phyloP scores from a whole-genome alignment of 2,329 filamentous ascomycete genomes.

The Saccharata proteae region DNA sequence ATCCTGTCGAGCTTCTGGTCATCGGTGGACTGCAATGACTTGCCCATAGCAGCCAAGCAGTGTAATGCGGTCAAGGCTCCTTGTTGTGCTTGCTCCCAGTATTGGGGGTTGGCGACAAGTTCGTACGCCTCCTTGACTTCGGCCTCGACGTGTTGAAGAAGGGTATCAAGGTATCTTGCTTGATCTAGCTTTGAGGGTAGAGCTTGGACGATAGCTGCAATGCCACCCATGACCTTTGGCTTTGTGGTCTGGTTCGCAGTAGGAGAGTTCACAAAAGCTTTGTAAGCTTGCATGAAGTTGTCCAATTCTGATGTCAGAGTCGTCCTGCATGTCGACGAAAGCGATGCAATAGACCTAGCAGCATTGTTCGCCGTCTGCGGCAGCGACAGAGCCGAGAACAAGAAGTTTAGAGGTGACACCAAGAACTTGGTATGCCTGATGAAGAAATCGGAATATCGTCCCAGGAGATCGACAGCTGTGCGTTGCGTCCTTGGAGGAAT shows the following conservation, averaged over 20 bases:
- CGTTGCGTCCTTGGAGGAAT: slow-evolving; percentile 54
- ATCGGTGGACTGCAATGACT: slow-evolving; percentile 55
- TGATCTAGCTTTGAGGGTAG: slow-evolving; percentile 47
- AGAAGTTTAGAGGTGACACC: slow-evolving; percentile 57
- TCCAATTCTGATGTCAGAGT: slow-evolving; percentile 55
- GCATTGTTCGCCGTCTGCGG: slow-evolving; percentile 52
- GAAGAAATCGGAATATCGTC: slow-evolving; percentile 66
- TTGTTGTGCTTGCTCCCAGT: slow-evolving; percentile 25
- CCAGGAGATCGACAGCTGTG: slow-evolving; percentile 58
- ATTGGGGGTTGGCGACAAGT: slow-evolving; percentile 7
- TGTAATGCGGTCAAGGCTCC: slow-evolving; percentile 45
- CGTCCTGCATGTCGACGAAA: slow-evolving; percentile 64
- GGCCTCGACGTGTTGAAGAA: slow-evolving; percentile 49
- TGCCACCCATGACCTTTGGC: slow-evolving; percentile 61
- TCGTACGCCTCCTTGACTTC: slow-evolving; percentile 40
- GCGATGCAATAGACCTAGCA: slow-evolving; percentile 59
- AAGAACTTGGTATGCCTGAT: slow-evolving; percentile 55
- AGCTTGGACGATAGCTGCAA: slow-evolving; percentile 65
- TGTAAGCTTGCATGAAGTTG: slow-evolving; percentile 61
- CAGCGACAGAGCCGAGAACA: slow-evolving; percentile 59
- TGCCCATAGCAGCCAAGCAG: slow-evolving; percentile 59
- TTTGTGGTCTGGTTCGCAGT: slow-evolving; percentile 57
- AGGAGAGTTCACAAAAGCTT: slow-evolving; percentile 45
- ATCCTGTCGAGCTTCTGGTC: slow-evolving; percentile 40
- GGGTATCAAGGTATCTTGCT: slow-evolving; percentile 40